These are phyloP conservation scores for Flammula alnicola DNA, from an alignment of 1,284 basidiomycete genomes.

Conservation along the genomic window DNA sequence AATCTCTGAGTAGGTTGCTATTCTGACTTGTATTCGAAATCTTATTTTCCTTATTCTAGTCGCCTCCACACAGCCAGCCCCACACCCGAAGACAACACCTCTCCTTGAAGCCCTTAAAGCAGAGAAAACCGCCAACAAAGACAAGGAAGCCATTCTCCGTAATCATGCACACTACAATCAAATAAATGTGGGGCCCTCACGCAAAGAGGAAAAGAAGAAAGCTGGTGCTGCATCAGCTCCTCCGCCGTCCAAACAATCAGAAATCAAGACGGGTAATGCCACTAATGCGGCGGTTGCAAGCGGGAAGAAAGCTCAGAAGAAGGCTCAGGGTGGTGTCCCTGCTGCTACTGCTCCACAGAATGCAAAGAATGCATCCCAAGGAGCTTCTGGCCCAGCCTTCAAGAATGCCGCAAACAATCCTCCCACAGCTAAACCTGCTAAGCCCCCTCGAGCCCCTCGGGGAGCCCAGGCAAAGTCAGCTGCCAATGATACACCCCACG, in stretches of 20 bases:
- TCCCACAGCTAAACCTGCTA: slow-evolving; percentile 17
- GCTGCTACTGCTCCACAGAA: slow-evolving; percentile 15
- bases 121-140: slow-evolving; percentile 73
- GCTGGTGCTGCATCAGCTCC: slow-evolving; percentile 31
- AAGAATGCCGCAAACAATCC: slow-evolving; percentile 14
- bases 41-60: slow-evolving; percentile 43
- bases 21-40: slow-evolving; percentile 1
- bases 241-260: too few relatives aligned
- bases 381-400: background rate
- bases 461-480: slow-evolving; percentile 11
- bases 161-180: slow-evolving; percentile 70
- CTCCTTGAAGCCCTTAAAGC: slow-evolving; percentile 88
- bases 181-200: slow-evolving; percentile 32
- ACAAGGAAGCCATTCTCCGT: slow-evolving; percentile 70
- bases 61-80: slow-evolving; percentile 57
- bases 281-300: slow-evolving; percentile 4
- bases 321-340: slow-evolving; percentile 16
- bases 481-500: slow-evolving; percentile 4
- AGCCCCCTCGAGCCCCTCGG: slow-evolving; percentile 18
- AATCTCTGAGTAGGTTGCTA: slow-evolving; percentile 45
- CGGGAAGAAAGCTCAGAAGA: slow-evolving; percentile 29
- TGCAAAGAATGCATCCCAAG: slow-evolving; percentile 15
- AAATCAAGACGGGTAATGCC: slow-evolving; percentile 16
- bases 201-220: slow-evolving; percentile 62
- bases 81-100: slow-evolving; percentile 80